Conservation (phyloP, 2,329 filamentous ascomycete genomes). For the Penicillium sp. region DNA sequence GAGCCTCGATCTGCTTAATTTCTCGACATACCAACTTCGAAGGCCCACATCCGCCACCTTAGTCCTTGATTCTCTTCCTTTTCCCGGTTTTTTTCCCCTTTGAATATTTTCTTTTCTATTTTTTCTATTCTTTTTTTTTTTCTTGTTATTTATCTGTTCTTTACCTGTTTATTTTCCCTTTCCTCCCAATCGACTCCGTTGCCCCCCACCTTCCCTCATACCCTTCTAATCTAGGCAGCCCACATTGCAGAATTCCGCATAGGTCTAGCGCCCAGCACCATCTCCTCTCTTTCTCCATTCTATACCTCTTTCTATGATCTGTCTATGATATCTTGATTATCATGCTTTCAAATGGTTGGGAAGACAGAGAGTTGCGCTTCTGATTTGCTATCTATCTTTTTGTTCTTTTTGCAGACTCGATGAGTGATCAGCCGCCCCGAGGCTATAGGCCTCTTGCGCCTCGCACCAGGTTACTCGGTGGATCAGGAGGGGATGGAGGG, state of each 20-base stretch:
- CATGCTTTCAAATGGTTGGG: constrained; percentile 6
- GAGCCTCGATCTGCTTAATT: neutral
- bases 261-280: neutral
- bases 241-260: constrained; percentile 4
- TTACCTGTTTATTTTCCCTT: constrained; percentile 1
- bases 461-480: constrained; percentile 17
- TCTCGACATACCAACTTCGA: constrained; percentile 9
- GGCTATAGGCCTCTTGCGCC: constrained; percentile 33
- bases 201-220: neutral
- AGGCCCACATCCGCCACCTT: constrained; percentile 4
- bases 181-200: neutral
- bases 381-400: neutral
- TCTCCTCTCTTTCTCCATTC: constrained; percentile 2
- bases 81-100: neutral
- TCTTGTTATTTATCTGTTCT: neutral
- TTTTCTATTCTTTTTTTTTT: neutral
- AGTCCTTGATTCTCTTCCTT: constrained; percentile 1
- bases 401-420: constrained; percentile 6
- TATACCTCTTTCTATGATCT: constrained; percentile 3
- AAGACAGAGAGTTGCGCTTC: neutral
- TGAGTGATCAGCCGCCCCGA: constrained; percentile 28
- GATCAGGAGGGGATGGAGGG: constrained; percentile 11
- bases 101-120: neutral
- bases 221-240: neutral
- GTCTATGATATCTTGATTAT: constrained; percentile 1